Evolutionary conservation across 2,329 filamentous ascomycete species (phyloP).

Genomic region (Massarina eburnea): DNA sequence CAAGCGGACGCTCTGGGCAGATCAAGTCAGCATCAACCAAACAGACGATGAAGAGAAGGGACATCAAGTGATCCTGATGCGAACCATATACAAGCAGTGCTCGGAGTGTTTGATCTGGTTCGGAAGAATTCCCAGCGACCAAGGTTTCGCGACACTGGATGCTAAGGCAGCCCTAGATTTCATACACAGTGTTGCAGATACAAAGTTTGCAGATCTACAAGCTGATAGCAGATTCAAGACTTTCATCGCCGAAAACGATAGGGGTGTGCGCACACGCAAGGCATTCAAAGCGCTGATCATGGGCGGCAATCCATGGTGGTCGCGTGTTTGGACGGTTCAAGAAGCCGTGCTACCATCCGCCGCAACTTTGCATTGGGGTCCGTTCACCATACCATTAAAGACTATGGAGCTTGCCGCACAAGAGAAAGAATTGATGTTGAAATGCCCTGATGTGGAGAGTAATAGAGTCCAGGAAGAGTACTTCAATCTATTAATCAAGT

Average conservation of each 20-base stretch:
- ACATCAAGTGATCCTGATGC: slow-evolving; percentile 28
- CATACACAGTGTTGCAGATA: slow-evolving; percentile 7
- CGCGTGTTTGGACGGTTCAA: slow-evolving; percentile 22
- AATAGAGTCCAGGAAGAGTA: not conserved
- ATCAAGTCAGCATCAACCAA: slow-evolving; percentile 36
- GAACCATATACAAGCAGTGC: slow-evolving; percentile 25
- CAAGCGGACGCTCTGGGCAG: slow-evolving; percentile 23
- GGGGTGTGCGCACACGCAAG: slow-evolving; percentile 4
- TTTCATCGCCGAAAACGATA: slow-evolving; percentile 6
- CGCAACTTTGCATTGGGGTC: slow-evolving; percentile 15
- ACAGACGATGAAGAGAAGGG: slow-evolving; percentile 21
- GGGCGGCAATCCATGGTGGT: slow-evolving; percentile 23
- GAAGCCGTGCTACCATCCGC: slow-evolving; percentile 16
- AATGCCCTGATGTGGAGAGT: slow-evolving; percentile 6
- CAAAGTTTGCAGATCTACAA: not conserved
- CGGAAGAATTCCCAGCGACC: slow-evolving; percentile 14
- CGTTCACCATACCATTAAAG: slow-evolving; percentile 6
- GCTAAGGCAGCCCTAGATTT: slow-evolving; percentile 17
- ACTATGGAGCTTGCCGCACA: slow-evolving; percentile 4
- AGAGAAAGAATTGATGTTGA: slow-evolving; percentile 7
- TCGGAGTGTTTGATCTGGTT: slow-evolving; percentile 26
- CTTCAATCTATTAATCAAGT: slow-evolving; percentile 8
- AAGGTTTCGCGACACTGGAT: not conserved
- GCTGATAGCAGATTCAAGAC: slow-evolving; percentile 1
- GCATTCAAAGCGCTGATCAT: slow-evolving; percentile 16